Evolutionary conservation across 2,329 filamentous ascomycete species (phyloP).

Genomic region (Alternaria ethzedia): DNA sequence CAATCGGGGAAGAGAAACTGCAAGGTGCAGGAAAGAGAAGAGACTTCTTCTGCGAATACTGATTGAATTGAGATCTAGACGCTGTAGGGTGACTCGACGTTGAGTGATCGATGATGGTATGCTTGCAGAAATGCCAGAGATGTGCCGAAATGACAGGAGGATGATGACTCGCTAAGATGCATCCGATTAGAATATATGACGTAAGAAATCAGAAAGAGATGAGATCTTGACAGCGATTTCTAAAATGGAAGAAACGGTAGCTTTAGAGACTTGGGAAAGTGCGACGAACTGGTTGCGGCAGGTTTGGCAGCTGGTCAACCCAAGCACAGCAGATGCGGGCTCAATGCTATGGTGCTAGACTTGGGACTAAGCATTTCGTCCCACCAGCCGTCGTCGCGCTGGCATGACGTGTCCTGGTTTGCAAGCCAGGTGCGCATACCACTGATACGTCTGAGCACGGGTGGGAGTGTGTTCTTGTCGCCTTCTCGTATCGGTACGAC

Average conservation of each 20-base stretch:
- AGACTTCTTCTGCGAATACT: too few relatives aligned
- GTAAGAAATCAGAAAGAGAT: neutral
- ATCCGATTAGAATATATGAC: neutral
- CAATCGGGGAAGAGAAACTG: too few relatives aligned
- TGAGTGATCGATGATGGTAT: neutral
- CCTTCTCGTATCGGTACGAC: conserved; percentile 42
- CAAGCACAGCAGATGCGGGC: conserved; percentile 20
- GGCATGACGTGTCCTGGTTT: conserved; percentile 30
- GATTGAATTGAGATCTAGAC: neutral
- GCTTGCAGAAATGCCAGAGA: neutral
- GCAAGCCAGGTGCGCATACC: conserved; percentile 41
- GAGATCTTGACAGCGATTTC: neutral
- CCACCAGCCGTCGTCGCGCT: conserved; percentile 39
- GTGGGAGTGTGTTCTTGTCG: conserved; percentile 40
- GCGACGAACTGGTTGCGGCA: too few relatives aligned
- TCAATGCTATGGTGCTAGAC: conserved; percentile 31
- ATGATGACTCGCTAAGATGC: neutral
- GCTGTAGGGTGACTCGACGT: too few relatives aligned
- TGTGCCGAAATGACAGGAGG: neutral
- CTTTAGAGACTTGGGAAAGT: neutral
- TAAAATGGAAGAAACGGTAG: neutral
- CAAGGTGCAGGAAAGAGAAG: too few relatives aligned
- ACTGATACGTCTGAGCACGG: conserved; percentile 39
- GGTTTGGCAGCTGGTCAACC: conserved; percentile 8
- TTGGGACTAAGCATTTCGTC: conserved; percentile 42